Evolutionary conservation across 768 basidiomycete species (phyloP).

Genomic region (Naematelia encephala): DNA sequence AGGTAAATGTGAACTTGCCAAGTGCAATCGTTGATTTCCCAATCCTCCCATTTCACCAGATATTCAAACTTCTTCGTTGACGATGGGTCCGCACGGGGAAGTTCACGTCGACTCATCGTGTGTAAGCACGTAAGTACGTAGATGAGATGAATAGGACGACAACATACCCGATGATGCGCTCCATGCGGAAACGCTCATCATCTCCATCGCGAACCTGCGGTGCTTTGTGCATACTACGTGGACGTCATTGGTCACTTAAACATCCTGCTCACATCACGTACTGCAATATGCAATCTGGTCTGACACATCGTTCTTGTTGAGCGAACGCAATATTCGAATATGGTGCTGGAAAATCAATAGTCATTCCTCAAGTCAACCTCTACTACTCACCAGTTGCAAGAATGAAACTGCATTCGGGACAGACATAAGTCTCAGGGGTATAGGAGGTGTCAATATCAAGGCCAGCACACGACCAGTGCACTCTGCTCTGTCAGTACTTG

Average conservation of each 20-base stretch:
- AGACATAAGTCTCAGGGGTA: background rate
- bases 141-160: background rate
- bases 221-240: background rate
- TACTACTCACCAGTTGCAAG: background rate
- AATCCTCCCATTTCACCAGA: background rate
- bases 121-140: background rate
- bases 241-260: background rate
- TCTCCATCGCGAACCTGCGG: background rate
- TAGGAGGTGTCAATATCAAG: background rate
- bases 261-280: background rate
- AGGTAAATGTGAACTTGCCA: background rate
- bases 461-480: conserved; percentile 12
- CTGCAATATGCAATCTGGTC: conserved; percentile 7
- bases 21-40: background rate
- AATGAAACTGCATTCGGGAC: conserved; percentile 2
- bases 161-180: background rate
- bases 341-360: too few relatives aligned
- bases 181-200: background rate
- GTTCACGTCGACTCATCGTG: background rate
- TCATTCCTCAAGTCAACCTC: too few relatives aligned
- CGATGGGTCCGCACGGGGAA: background rate
- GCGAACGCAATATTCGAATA: background rate
- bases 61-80: background rate
- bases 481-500: background rate
- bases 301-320: conserved; percentile 3